Percentiles rank a stretch among this genome's conserved stretches.
Conservation (phyloP, 2,329 filamentous ascomycete species). For the Aschersonia sp. region DNA sequence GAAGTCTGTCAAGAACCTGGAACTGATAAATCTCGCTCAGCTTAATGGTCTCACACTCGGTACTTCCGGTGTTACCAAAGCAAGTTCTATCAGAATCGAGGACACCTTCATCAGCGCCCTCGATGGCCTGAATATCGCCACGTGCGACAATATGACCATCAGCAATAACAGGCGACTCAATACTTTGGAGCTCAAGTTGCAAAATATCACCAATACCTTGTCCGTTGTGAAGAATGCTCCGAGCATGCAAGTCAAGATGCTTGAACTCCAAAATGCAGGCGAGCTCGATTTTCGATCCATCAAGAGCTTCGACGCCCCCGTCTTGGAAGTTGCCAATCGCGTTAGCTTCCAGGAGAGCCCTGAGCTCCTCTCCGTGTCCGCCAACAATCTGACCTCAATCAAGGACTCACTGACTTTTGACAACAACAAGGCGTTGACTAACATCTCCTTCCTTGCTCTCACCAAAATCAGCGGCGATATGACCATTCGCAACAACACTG, state of each 20-base stretch:
- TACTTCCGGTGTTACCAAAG: constrained; percentile 46
- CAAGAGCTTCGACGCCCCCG: constrained; percentile 58
- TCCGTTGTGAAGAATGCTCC: constrained; percentile 70
- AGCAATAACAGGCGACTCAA: constrained; percentile 81
- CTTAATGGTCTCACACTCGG: constrained; percentile 35
- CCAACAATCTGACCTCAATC: constrained; percentile 41
- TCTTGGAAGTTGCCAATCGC: constrained; percentile 52
- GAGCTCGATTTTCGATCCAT: constrained; percentile 54
- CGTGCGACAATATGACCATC: constrained; percentile 62
- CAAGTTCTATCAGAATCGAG: constrained; percentile 56
- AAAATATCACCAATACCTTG: constrained; percentile 57
- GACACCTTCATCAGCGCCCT: constrained; percentile 76
- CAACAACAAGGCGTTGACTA: constrained; percentile 47
- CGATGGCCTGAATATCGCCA: constrained; percentile 64
- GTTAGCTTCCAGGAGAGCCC: constrained; percentile 72
- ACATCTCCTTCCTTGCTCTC: constrained; percentile 63
- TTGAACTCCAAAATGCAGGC: constrained; percentile 52
- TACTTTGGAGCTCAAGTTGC: constrained; percentile 61
- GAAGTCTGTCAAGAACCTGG: constrained; percentile 48
- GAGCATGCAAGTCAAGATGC: constrained; percentile 56
- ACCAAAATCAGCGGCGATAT: constrained; percentile 62
- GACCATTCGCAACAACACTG: constrained; percentile 82
- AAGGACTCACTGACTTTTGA: constrained; percentile 44
- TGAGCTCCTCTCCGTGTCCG: constrained; percentile 54
- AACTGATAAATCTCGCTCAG: constrained; percentile 57